Evolutionary conservation across 2,329 filamentous ascomycete species (phyloP).

Genomic region (Eurotiales sp.): DNA sequence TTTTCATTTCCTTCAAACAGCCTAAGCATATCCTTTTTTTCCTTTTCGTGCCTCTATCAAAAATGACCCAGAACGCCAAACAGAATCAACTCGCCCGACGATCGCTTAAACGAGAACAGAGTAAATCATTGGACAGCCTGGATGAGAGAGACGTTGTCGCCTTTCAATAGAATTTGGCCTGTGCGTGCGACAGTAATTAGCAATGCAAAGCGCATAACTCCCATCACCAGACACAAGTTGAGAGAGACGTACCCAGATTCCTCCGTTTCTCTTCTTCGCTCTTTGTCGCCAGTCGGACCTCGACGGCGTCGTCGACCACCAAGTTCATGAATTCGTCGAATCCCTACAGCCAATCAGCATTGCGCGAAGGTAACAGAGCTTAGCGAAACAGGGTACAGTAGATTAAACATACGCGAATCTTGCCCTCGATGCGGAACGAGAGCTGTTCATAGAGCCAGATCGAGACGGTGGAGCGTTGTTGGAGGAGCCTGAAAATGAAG

Average conservation of each 20-base stretch:
- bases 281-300: slow-evolving; percentile 83
- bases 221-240: background rate
- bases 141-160: slow-evolving; percentile 82
- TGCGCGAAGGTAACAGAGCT: no score
- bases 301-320: slow-evolving; percentile 90
- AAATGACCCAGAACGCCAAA: slow-evolving; percentile 18
- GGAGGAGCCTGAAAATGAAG: slow-evolving; percentile 91
- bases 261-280: slow-evolving; percentile 74
- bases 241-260: slow-evolving; percentile 67
- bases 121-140: slow-evolving; percentile 48
- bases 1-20: slow-evolving; percentile 5
- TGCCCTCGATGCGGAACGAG: slow-evolving; percentile 89
- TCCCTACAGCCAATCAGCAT: slow-evolving; percentile 54
- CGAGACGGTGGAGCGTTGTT: slow-evolving; percentile 75
- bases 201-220: background rate
- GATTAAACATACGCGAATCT: slow-evolving; percentile 75
- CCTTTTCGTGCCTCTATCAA: slow-evolving; percentile 16
- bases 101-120: background rate
- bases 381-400: no score
- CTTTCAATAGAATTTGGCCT: slow-evolving; percentile 84
- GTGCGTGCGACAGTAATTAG: slow-evolving; percentile 1
- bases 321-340: slow-evolving; percentile 99
- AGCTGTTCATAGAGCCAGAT: slow-evolving; percentile 98
- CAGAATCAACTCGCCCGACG: background rate
- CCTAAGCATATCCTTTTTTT: slow-evolving; percentile 15